Evolutionary conservation across 768 basidiomycete species (phyloP).

Genomic region (Boletus rubroflammeus): DNA sequence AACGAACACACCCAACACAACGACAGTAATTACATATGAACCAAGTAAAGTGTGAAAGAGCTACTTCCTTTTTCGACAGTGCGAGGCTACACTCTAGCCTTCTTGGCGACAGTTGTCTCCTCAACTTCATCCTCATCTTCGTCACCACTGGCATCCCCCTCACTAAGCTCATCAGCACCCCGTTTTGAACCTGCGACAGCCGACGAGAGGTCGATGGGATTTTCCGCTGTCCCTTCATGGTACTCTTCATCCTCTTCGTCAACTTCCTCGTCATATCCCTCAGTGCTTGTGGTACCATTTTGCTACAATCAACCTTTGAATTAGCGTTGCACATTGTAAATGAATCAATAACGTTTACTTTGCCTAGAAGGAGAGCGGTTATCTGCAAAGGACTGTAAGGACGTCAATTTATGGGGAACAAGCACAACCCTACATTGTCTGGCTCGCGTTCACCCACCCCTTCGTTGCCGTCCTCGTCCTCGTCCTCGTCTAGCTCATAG

Average conservation of each 20-base stretch:
- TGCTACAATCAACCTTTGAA: neutral
- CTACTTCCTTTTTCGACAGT: neutral
- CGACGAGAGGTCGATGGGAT: conserved; percentile 10
- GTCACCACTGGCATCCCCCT: conserved; percentile 6
- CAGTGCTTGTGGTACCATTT: conserved; percentile 8
- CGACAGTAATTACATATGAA: neutral
- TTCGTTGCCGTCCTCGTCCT: conserved; percentile 13
- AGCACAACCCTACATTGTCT: conserved; percentile 11
- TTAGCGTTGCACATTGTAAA: neutral
- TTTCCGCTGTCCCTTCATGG: conserved; percentile 7
- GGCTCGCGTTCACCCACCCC: neutral
- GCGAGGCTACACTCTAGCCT: conserved; percentile 23
- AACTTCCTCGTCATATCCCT: neutral
- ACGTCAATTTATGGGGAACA: neutral
- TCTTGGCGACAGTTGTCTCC: conserved; percentile 17
- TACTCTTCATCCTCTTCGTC: conserved; percentile 26
- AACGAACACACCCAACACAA: neutral
- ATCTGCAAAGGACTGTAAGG: conserved; percentile 16
- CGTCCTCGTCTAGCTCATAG: conserved; percentile 14
- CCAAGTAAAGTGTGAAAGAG: neutral
- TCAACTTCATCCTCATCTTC: conserved; percentile 7
- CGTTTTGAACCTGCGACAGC: conserved; percentile 25
- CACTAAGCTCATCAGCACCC: conserved; percentile 20
- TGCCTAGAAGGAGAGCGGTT: conserved; percentile 23
- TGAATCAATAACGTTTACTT: conserved; percentile 7